A percentile compares a stretch with the other conserved stretches of the same genome.
Conservation (phyloP, 2,329 filamentous ascomycete species). For the Alternaria sp. region DNA sequence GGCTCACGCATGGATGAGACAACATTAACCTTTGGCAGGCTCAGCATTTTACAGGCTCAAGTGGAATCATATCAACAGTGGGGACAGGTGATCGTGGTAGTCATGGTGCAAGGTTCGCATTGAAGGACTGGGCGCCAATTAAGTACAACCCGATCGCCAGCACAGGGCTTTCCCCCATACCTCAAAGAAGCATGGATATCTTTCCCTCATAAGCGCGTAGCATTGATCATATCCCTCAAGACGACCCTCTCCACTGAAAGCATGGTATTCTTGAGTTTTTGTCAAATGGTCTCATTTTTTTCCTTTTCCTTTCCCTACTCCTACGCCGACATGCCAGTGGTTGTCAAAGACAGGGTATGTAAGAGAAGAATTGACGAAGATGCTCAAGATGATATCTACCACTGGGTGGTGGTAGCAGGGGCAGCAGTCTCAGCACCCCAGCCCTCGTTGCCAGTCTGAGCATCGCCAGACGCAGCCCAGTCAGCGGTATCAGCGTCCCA, state of each 20-base stretch:
- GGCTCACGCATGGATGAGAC: neutral
- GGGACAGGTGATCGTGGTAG: neutral
- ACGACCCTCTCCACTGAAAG: constrained; percentile 16
- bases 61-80: neutral
- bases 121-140: constrained; percentile 73
- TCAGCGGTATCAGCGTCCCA: constrained; percentile 72
- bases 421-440: constrained; percentile 57
- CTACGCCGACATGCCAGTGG: constrained; percentile 39
- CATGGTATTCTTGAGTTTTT: constrained; percentile 19
- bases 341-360: constrained; percentile 49
- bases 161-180: constrained; percentile 98
- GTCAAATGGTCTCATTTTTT: constrained; percentile 37
- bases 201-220: constrained; percentile 98
- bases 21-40: no score
- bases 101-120: constrained; percentile 30
- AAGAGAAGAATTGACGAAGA: constrained; percentile 27
- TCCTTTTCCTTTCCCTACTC: constrained; percentile 40
- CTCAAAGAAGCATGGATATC: constrained; percentile 73
- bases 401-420: constrained; percentile 49
- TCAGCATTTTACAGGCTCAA: neutral
- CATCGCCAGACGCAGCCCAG: constrained; percentile 70
- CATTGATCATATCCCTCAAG: constrained; percentile 47
- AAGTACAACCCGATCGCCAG: constrained; percentile 83
- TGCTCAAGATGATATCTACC: constrained; percentile 52
- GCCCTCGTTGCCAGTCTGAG: constrained; percentile 60